phyloP scores from a whole-genome alignment of 257 asterid genomes.

The Nicotiana paniculata region DNA sequence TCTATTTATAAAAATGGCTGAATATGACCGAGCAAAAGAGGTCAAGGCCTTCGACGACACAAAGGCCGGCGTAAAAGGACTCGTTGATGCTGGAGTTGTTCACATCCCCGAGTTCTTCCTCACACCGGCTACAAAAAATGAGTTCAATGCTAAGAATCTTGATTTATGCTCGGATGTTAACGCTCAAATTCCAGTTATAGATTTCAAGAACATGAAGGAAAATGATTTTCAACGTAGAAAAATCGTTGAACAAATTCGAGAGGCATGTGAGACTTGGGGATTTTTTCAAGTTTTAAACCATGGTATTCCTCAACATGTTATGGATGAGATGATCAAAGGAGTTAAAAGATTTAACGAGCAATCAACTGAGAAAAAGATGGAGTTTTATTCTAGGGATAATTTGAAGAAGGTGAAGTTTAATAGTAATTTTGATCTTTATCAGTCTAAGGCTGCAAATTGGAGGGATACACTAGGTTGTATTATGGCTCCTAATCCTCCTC shows the following conservation, averaged over 20 bases:
- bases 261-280: slow-evolving; percentile 12
- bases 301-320: not conserved
- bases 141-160: not conserved
- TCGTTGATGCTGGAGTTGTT: slow-evolving; percentile 7
- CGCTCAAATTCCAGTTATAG: not conserved
- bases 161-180: not conserved
- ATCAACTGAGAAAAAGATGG: not conserved
- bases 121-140: not conserved
- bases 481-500: slow-evolving; percentile 17
- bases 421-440: slow-evolving; percentile 16
- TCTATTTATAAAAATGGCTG: not conserved
- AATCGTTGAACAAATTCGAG: not conserved
- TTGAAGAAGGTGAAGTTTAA: slow-evolving; percentile 11
- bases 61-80: slow-evolving; percentile 14
- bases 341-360: not conserved
- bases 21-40: not conserved
- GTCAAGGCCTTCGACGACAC: slow-evolving; percentile 8
- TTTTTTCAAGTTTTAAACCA: slow-evolving; percentile 17
- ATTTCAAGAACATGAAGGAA: not conserved
- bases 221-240: not conserved
- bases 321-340: slow-evolving; percentile 14
- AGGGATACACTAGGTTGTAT: slow-evolving; percentile 7
- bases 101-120: not conserved
- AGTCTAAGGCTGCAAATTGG: slow-evolving; percentile 12
- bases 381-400: slow-evolving; percentile 4